These are phyloP conservation scores for Euphorbia neoarborescens DNA, from an alignment of 441 rosid species.

Conservation along the genomic window DNA sequence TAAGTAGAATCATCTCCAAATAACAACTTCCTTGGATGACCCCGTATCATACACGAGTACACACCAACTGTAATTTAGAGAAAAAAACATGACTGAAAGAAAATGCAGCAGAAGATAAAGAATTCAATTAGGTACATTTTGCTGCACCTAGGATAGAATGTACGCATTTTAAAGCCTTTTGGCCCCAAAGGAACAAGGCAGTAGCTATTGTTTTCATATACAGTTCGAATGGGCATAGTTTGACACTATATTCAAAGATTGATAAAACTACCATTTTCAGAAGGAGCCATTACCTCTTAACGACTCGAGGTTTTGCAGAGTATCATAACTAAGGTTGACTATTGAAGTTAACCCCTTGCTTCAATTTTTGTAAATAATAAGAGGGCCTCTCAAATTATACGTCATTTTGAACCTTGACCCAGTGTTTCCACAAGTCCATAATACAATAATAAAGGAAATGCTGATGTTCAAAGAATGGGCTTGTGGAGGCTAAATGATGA, in stretches of 20 bases:
- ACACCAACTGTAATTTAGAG: not conserved
- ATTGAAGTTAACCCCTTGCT: slow-evolving; percentile 70
- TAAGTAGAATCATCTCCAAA: slow-evolving; percentile 1
- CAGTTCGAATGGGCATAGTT: not conserved
- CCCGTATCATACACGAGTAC: not conserved
- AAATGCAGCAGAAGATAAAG: not conserved
- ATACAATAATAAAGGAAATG: too few species aligned
- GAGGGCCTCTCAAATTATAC: too few species aligned
- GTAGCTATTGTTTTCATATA: not conserved
- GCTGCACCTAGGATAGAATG: not conserved
- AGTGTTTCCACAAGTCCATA: too few species aligned
- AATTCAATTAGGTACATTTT: not conserved
- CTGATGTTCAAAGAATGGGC: too few species aligned
- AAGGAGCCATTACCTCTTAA: slow-evolving; percentile 54
- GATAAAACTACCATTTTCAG: not conserved
- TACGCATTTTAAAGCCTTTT: not conserved
- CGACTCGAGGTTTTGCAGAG: slow-evolving; percentile 73
- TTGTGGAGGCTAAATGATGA: too few species aligned
- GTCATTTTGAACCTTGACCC: too few species aligned
- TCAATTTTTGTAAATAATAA: too few species aligned
- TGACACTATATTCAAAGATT: not conserved
- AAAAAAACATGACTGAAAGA: not conserved
- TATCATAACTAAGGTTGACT: slow-evolving; percentile 71
- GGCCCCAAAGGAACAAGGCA: not conserved
- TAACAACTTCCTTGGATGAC: not conserved